Evolutionary conservation across 2,329 filamentous ascomycete species (phyloP).

Genomic region (Trematosphaeria pertusa): DNA sequence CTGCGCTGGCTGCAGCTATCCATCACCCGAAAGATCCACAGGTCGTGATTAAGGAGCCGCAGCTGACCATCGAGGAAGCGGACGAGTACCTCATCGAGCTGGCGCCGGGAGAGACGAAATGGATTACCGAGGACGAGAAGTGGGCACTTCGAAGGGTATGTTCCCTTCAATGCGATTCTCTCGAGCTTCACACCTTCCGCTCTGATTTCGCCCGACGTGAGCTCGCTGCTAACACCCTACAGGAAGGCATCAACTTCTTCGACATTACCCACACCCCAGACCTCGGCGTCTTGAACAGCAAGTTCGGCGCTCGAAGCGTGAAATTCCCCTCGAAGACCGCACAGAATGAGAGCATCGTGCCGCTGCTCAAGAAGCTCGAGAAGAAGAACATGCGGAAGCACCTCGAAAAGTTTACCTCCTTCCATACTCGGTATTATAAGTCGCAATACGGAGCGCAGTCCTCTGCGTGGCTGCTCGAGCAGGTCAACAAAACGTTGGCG

Average conservation of each 20-base stretch:
- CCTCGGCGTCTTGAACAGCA: constrained; percentile 59
- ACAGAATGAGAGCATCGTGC: constrained; percentile 70
- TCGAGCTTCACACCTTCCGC: neutral
- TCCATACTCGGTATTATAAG: constrained; percentile 84
- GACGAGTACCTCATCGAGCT: constrained; percentile 74
- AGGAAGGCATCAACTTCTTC: constrained; percentile 90
- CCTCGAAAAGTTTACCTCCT: constrained; percentile 77
- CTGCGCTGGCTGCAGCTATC: constrained; percentile 35
- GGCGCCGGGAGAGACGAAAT: constrained; percentile 79
- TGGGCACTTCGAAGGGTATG: constrained; percentile 85
- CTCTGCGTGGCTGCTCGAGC: constrained; percentile 82
- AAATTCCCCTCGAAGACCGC: constrained; percentile 71
- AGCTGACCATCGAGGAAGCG: constrained; percentile 34
- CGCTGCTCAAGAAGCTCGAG: constrained; percentile 72
- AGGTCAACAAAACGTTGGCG: constrained; percentile 74
- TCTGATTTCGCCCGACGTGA: neutral
- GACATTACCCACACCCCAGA: constrained; percentile 83
- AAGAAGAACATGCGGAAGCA: constrained; percentile 80
- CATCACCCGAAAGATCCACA: constrained; percentile 35
- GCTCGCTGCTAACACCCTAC: constrained; percentile 26
- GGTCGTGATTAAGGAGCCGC: constrained; percentile 36
- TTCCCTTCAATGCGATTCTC: constrained; percentile 16
- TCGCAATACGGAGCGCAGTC: constrained; percentile 81
- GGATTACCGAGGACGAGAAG: constrained; percentile 94
- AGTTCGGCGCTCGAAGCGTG: constrained; percentile 52